These are phyloP conservation scores for Penicillium lagena DNA, from an alignment of 495 filamentous ascomycete genomes.

Conservation along the genomic window DNA sequence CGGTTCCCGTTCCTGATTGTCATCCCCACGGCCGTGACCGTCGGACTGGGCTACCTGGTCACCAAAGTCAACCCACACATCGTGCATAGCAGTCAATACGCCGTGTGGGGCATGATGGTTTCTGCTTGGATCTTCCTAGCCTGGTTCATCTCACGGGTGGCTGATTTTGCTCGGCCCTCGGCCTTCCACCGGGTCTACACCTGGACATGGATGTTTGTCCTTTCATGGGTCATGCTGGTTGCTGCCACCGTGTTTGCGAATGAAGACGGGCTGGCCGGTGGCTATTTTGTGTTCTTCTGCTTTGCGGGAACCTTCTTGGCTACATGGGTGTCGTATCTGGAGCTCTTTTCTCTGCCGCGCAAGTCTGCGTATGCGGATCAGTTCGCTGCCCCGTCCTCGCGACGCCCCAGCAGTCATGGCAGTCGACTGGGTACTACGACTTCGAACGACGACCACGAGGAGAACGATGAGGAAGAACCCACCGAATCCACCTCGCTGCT, in stretches of 20 bases:
- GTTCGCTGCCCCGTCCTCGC: constrained; percentile 17
- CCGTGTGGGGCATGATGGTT: constrained; percentile 82
- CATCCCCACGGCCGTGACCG: constrained; percentile 58
- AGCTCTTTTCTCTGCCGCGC: constrained; percentile 70
- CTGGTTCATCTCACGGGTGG: constrained; percentile 80
- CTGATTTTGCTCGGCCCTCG: constrained; percentile 76
- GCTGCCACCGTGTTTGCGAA: constrained; percentile 67
- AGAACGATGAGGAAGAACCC: constrained; percentile 46
- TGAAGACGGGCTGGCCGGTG: constrained; percentile 61
- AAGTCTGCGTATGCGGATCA: constrained; percentile 56
- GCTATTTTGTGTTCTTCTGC: constrained; percentile 79
- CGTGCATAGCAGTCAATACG: constrained; percentile 77
- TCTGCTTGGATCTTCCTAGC: constrained; percentile 71
- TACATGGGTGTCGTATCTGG: constrained; percentile 63
- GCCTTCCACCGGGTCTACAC: constrained; percentile 79
- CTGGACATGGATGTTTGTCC: constrained; percentile 73
- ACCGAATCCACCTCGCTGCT: constrained; percentile 80
- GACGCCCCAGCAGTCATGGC: constrained; percentile 36
- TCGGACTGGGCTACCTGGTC: constrained; percentile 71
- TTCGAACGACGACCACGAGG: constrained; percentile 29
- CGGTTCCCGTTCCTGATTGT: constrained; percentile 73
- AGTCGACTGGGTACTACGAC: constrained; percentile 26
- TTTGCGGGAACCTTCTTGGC: constrained; percentile 70
- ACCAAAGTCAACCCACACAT: constrained; percentile 82
- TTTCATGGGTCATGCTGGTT: constrained; percentile 68